Base-by-base conservation (phyloP, 768 basidiomycete genomes). In the Podaxis sp. region DNA sequence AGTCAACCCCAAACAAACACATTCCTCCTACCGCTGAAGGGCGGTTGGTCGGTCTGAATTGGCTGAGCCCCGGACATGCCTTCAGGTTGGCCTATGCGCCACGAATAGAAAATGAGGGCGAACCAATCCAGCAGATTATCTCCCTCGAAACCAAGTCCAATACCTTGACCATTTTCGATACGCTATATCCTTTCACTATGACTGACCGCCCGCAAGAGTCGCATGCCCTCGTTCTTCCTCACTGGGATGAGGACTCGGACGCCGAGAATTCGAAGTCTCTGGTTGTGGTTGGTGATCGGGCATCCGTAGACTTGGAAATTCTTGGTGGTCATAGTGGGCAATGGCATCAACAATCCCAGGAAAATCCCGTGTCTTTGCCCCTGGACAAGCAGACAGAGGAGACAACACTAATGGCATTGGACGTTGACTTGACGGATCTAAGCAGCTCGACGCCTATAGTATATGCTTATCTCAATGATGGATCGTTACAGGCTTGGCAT, bases 391-490 rank as follows among this genome's bases (percentile, higher is more conserved):
- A 87, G 43, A 79, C 82, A 73, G 83, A 89, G 25, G 92, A 93
- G 69, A 91, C 90, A 3, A 75, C 86, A 15, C 76, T 91, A 3
- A 68, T 91, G 17, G 84, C 83, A 4, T 76, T 93, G 43, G 86
- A 84, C 46, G 70, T 84, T 4, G 91, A 93, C 70, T 69, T 93
- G 56, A 90, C 89, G 15, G 80, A 81, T 62, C 65, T 71, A 8
- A 75, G 77, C 46, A 70, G 75, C 9, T 68, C 65, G 12, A 72
- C 71, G 12, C 91, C 91, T 0, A 77, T 91, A 59, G 74, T 92
- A 73, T 92, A 86, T 70, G 87, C 84, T 2, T 93, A 90, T 72
- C 80, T 90, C 11, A 91, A 86, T 58, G 91, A 94, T 68, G 91
- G 91, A 19, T 90, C 90, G 0, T 59, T 94, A 24, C 82, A 86